Base-by-base conservation (phyloP, 805 yeast genomes). In the Jamesozyma gamospora region DNA sequence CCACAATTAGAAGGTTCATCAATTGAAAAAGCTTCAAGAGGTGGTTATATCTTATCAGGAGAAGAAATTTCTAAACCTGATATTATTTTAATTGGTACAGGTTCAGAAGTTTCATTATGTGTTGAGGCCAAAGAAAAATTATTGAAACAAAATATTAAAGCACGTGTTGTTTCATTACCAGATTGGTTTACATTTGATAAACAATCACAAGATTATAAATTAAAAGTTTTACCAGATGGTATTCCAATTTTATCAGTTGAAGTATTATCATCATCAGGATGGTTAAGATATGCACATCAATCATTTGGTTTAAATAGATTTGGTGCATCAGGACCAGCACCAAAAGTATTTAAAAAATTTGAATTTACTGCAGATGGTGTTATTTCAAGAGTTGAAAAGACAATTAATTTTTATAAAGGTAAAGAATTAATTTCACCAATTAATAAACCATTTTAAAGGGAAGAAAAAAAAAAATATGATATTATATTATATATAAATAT, bases 261-360 rank as follows among this genome's bases (percentile, higher is more conserved):
- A 77, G 97, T 87, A 39, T 72, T 86, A 78, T 67, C 94, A 41
- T 78, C 95, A 40, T 70, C 74, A 55, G 96, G 96, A 43, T 92
- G 98, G 98, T 71, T 80, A 56, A 83, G 79, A 67, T 92, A 87
- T 73, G 77, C 96, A 44, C 98, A 92, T 71, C 94, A 83, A 72
- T 94, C 87, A 66, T 85, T 90, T 58, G 96, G 96, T 69, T 73
- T 92, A 60, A 78, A 86, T 77, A 78, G 85, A 71, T 92, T 92
- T 63, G 98, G 98, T 75, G 92, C 88, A 46, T 87, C 96, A 45
- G 98, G 95, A 64, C 82, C 84, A 64, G 92, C 81, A 60, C 66
- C 68, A 43, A 85, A 82, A 48, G 74, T 90, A 46, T 92, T 79
- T 80, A 76, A 84, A 67, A 69, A 59, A 71, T 84, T 90, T 55